A percentile compares a stretch with the other conserved stretches of the same genome.
phyloP scores from a whole-genome alignment of 2,329 filamentous ascomycete species.

The Huntiella omanensis region DNA sequence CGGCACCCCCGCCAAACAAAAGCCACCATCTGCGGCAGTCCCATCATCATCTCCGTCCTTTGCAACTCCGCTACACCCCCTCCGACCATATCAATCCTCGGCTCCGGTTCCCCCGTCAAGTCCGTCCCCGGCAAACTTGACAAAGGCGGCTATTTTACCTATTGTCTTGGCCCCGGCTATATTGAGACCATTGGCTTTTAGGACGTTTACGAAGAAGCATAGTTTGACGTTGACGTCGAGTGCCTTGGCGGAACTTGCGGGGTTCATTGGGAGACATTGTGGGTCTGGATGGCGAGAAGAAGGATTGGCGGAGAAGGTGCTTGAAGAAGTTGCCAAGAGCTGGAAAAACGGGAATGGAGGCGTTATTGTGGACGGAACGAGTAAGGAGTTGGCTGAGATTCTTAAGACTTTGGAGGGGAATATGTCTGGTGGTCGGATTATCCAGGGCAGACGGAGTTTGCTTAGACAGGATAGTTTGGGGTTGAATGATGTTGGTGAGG shows the following conservation, averaged over 20 bases:
- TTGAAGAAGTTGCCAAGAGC: slow-evolving; percentile 75
- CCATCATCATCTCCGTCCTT: slow-evolving; percentile 85
- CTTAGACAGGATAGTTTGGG: slow-evolving; percentile 45
- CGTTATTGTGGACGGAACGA: slow-evolving; percentile 74
- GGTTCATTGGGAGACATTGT: slow-evolving; percentile 83
- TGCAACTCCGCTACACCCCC: slow-evolving; percentile 65
- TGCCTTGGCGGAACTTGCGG: slow-evolving; percentile 65
- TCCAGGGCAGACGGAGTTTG: slow-evolving; percentile 31
- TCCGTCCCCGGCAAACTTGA: not conserved
- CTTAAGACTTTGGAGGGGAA: slow-evolving; percentile 68
- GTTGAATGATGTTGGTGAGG: slow-evolving; percentile 33
- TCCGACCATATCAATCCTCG: slow-evolving; percentile 41
- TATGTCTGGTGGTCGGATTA: slow-evolving; percentile 68
- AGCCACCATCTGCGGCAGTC: slow-evolving; percentile 36
- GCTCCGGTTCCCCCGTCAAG: slow-evolving; percentile 24
- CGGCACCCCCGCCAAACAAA: slow-evolving; percentile 9
- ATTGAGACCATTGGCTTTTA: slow-evolving; percentile 75
- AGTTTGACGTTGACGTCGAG: slow-evolving; percentile 80
- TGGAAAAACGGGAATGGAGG: slow-evolving; percentile 86
- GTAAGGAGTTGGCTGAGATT: slow-evolving; percentile 60
- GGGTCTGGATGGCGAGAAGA: slow-evolving; percentile 94
- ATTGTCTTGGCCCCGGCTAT: slow-evolving; percentile 78
- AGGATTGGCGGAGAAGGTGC: slow-evolving; percentile 73
- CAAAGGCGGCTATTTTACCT: slow-evolving; percentile 46
- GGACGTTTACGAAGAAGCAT: slow-evolving; percentile 94